These are phyloP conservation scores for Setomelanomma holmii DNA, from an alignment of 2,329 filamentous ascomycete genomes.

Conservation along the genomic window DNA sequence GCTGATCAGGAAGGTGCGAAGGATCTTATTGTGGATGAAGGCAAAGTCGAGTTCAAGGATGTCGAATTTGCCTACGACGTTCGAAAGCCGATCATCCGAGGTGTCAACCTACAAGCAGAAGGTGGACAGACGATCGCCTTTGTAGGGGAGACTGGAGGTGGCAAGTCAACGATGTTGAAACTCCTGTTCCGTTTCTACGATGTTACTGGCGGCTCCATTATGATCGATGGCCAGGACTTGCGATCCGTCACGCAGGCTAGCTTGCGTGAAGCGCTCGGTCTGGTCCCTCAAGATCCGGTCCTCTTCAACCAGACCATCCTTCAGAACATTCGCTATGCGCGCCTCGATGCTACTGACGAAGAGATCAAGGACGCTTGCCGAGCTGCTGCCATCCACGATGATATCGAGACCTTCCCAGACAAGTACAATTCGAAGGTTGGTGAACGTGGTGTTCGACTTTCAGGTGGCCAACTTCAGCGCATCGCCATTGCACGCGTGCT, in stretches of 20 bases:
- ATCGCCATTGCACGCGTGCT: constrained; percentile 76
- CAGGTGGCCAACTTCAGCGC: constrained; percentile 71
- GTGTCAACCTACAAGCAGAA: constrained; percentile 57
- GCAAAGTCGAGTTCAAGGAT: constrained; percentile 61
- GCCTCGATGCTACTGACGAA: constrained; percentile 65
- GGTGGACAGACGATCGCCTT: constrained; percentile 66
- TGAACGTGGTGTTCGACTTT: constrained; percentile 57
- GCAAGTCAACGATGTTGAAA: constrained; percentile 69
- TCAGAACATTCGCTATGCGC: constrained; percentile 70
- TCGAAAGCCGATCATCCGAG: constrained; percentile 59
- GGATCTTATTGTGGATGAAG: constrained; percentile 54
- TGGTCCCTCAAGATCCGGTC: constrained; percentile 70
- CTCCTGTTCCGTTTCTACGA: constrained; percentile 69
- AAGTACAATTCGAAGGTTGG: constrained; percentile 50
- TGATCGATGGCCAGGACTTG: constrained; percentile 67
- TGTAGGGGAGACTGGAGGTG: constrained; percentile 68
- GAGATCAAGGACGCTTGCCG: constrained; percentile 68
- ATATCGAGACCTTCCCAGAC: constrained; percentile 64
- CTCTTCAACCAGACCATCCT: constrained; percentile 71
- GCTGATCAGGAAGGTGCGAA: constrained; percentile 48
- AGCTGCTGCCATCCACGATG: constrained; percentile 69
- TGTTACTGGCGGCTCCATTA: constrained; percentile 60
- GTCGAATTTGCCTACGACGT: constrained; percentile 65
- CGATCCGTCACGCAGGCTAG: constrained; percentile 65
- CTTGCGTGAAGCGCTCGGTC: constrained; percentile 65